Evolutionary conservation across 2,329 filamentous ascomycete genomes (phyloP).

Genomic region (Trichoderma atrobrunneum): DNA sequence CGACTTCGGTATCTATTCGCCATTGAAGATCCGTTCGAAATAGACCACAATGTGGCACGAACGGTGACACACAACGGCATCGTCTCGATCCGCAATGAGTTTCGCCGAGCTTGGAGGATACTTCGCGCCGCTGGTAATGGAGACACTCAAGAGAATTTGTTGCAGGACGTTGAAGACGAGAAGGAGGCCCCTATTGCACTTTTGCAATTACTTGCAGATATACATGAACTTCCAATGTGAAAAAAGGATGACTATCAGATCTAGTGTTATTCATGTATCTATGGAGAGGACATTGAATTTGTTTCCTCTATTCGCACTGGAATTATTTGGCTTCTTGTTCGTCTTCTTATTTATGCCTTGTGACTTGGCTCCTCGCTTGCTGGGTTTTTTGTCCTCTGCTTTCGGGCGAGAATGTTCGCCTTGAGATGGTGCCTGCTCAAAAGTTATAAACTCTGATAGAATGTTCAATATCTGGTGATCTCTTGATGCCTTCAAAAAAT

Average conservation of each 20-base stretch:
- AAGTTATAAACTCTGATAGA: slow-evolving; percentile 25
- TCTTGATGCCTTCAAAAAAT: slow-evolving; percentile 23
- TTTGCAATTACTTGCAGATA: slow-evolving; percentile 32
- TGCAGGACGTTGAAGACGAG: slow-evolving; percentile 47
- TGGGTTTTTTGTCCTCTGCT: not conserved
- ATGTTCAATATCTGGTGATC: slow-evolving; percentile 17
- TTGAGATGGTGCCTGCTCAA: not conserved
- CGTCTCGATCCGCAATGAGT: slow-evolving; percentile 78
- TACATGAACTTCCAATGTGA: slow-evolving; percentile 30
- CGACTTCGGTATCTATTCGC: slow-evolving; percentile 80
- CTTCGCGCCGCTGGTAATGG: slow-evolving; percentile 53
- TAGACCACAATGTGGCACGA: slow-evolving; percentile 81
- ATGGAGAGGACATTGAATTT: slow-evolving; percentile 21
- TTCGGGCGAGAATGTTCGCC: not conserved
- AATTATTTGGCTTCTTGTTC: not conserved
- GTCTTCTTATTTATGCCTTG: not conserved
- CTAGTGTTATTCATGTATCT: not conserved
- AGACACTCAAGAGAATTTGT: slow-evolving; percentile 45
- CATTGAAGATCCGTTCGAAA: slow-evolving; percentile 89
- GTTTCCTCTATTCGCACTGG: not conserved
- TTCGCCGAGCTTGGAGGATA: slow-evolving; percentile 74
- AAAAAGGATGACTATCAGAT: not conserved
- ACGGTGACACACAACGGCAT: slow-evolving; percentile 84
- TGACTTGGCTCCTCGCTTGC: not conserved
- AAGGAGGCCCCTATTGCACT: slow-evolving; percentile 28